Conservation (phyloP, 169 alveolate genomes). For the Cryptosporidium viatorum region DNA sequence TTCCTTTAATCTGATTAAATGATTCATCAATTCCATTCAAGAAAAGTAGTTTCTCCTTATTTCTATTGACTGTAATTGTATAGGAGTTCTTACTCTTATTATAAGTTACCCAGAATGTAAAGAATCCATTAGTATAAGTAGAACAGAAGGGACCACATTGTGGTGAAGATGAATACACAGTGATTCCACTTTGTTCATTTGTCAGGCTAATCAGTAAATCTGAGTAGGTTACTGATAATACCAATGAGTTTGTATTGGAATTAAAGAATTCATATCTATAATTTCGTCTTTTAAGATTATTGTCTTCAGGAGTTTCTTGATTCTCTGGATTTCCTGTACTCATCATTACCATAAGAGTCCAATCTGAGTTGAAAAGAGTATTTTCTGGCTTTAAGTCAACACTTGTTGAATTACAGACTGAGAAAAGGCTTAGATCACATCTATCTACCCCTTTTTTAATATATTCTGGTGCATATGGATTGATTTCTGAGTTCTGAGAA, state of each 20-base stretch:
- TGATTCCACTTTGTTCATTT: background rate
- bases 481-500: background rate
- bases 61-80: constrained; percentile 1
- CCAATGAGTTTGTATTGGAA: background rate
- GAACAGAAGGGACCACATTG: constrained; percentile 37
- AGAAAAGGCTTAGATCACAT: background rate
- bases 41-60: background rate
- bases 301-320: background rate
- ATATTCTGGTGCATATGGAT: background rate
- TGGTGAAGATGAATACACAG: constrained; percentile 19
- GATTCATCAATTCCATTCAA: background rate
- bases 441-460: background rate
- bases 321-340: constrained; percentile 22
- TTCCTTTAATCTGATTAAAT: background rate
- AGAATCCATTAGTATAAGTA: background rate
- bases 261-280: constrained; percentile 10
- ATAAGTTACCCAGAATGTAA: constrained; percentile 24
- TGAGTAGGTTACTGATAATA: constrained; percentile 17
- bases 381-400: background rate
- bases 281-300: background rate
- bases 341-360: constrained; percentile 35
- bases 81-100: background rate
- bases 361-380: constrained; percentile 6
- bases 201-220: background rate
- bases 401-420: constrained; percentile 18